Evolutionary conservation across 805 yeast genomes (phyloP), one percentile per base, ranked within the genome.

Genomic region (Scheffersomyces lignosus): DNA sequence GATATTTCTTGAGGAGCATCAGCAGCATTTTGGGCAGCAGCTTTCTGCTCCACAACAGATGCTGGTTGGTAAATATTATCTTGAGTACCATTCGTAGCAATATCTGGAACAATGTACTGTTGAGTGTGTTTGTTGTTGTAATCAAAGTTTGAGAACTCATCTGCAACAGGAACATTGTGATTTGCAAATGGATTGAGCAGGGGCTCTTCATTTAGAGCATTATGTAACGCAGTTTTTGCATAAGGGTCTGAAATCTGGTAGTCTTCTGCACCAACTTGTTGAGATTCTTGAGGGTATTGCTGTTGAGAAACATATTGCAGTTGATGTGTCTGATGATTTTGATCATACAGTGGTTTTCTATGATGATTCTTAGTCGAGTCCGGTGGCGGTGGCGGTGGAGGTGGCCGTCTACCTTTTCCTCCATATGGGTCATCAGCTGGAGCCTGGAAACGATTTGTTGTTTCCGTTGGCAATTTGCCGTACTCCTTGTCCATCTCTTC

Each of bases 391-490:
- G 49, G 43, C 33, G 36, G 23, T 17, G 18, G 5, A 18, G 28
- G 13, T 8, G 15, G 26, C 29, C 42, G 15, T 26, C 28, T 15
- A 16, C 32, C 32, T 15, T 18, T 2, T 30, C 38, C 8, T 4
- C 41, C 31, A 33, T 49, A 52, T 15, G 63, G 63, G 10, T 54
- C 47, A 16, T 52, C 61, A 14, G 56, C 43, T 15, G 62, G 60
- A 29, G 47, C 49, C 41, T 64, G 70, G 43, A 37, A 46, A 24
- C 44, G 37, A 33, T 60, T 54, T 1, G 54, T 33, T 12, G 52
- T 49, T 18, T 55, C 52, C 2, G 71, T 64, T 15, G 70, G 69
- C 23, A 64, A 48, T 38, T 42, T 58, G 13, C 45, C 45, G 32
- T 36, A 50, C 5, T 14, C 25, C 15, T 33, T 33, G 5, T 47